Conservation (phyloP, 2,329 filamentous ascomycete species). For the Xylariaceae sp. region DNA sequence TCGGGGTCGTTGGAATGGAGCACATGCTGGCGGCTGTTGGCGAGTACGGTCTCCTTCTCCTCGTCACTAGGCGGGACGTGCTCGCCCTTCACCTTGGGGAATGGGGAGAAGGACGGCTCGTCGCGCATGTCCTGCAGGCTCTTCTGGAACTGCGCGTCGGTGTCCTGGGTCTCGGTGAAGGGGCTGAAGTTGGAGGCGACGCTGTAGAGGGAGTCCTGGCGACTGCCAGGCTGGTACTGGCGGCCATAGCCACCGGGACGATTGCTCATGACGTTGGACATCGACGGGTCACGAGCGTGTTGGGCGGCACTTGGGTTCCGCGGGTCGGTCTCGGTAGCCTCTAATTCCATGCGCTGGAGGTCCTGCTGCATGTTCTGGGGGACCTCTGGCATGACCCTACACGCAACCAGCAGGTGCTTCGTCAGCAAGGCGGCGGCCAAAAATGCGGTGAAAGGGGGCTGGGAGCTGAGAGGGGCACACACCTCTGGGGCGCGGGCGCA, state of each 20-base stretch:
- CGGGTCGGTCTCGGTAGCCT: conserved; percentile 49
- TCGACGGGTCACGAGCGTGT: conserved; percentile 36
- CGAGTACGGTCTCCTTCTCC: conserved; percentile 83
- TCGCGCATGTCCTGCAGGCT: conserved; percentile 38
- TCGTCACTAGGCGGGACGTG: conserved; percentile 92
- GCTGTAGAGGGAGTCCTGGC: conserved; percentile 25
- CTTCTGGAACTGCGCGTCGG: conserved; percentile 30
- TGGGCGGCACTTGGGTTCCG: conserved; percentile 19
- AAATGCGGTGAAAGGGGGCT: background rate
- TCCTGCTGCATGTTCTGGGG: conserved; percentile 95
- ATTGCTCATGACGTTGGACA: conserved; percentile 31
- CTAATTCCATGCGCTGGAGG: conserved; percentile 81
- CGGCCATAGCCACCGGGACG: conserved; percentile 19
- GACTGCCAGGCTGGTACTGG: conserved; percentile 23
- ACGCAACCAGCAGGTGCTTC: background rate
- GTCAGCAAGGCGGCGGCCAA: background rate
- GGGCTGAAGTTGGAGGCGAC: conserved; percentile 29
- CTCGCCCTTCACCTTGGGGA: conserved; percentile 77
- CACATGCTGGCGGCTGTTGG: conserved; percentile 74
- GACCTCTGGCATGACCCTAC: conserved; percentile 87
- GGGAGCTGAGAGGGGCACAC: conserved; percentile 24
- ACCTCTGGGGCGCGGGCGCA: conserved; percentile 52
- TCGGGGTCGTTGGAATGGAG: conserved; percentile 90
- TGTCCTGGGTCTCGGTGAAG: conserved; percentile 32
- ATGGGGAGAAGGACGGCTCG: conserved; percentile 79